Evolutionary conservation across 2,329 filamentous ascomycete genomes (phyloP).

Genomic region (Fusarium haematococcum): DNA sequence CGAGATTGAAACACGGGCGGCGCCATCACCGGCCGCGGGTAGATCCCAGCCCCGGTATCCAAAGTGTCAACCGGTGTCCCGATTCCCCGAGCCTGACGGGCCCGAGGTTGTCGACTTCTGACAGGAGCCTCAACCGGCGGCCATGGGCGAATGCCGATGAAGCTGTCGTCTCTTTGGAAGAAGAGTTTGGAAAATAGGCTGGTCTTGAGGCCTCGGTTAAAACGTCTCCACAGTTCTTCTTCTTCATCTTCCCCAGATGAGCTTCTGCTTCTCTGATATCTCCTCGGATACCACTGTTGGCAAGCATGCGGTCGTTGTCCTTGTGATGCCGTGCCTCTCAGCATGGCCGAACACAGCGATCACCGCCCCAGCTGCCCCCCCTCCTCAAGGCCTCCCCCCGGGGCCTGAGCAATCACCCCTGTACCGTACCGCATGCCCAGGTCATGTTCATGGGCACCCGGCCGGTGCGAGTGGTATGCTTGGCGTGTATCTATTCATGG

Average conservation of each 20-base stretch:
- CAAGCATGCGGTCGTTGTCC: neutral
- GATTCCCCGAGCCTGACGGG: neutral
- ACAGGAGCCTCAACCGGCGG: neutral
- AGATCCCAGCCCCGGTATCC: slow-evolving; percentile 3
- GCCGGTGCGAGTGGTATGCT: neutral
- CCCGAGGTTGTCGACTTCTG: neutral
- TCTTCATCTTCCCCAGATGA: neutral
- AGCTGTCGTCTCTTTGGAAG: neutral
- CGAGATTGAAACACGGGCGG: slow-evolving; percentile 9
- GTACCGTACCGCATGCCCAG: neutral
- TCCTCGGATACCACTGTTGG: neutral
- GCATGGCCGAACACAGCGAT: neutral
- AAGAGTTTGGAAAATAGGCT: neutral
- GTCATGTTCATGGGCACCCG: neutral
- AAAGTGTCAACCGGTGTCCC: slow-evolving; percentile 1
- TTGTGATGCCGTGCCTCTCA: slow-evolving; percentile 1
- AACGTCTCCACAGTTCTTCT: neutral
- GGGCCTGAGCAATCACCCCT: neutral
- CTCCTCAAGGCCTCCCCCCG: neutral
- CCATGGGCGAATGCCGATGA: neutral
- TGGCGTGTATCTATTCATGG: slow-evolving; percentile 5
- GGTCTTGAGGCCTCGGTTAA: neutral
- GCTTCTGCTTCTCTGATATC: neutral
- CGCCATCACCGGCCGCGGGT: slow-evolving; percentile 3
- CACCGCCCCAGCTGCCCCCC: neutral